These are phyloP conservation scores for Hypseocharis bilobata DNA, from an alignment of 441 rosid species.

Conservation along the genomic window DNA sequence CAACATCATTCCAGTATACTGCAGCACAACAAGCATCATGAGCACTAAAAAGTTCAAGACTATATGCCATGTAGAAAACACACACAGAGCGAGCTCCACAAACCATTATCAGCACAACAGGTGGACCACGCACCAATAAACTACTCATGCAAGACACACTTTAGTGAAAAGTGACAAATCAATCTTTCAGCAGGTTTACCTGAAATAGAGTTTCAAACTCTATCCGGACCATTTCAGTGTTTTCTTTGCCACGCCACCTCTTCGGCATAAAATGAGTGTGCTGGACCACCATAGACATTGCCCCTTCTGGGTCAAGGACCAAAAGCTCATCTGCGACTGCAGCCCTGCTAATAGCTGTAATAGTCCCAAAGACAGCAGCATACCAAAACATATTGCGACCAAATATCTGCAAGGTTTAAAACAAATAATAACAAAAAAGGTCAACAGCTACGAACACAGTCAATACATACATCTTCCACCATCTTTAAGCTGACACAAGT, in stretches of 20 bases:
- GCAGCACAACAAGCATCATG: constrained; percentile 22
- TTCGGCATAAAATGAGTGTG: constrained; percentile 95
- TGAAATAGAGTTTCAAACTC: constrained; percentile 92
- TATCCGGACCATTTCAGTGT: constrained; percentile 57
- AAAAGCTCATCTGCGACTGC: constrained; percentile 73
- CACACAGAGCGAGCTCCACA: neutral
- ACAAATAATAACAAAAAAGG: neutral
- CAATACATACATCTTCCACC: constrained; percentile 1
- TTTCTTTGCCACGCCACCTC: constrained; percentile 87
- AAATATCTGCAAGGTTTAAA: constrained; percentile 53
- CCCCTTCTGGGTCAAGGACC: constrained; percentile 82
- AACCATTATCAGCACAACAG: too few relatives aligned
- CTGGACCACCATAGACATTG: constrained; percentile 79
- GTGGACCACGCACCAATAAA: too few relatives aligned
- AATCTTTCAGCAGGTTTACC: constrained; percentile 33
- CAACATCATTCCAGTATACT: constrained; percentile 95
- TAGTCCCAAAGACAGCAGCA: constrained; percentile 94
- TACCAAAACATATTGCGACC: constrained; percentile 98
- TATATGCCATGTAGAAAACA: neutral
- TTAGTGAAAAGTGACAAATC: neutral
- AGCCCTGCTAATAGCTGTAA: constrained; percentile 91
- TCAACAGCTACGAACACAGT: neutral
- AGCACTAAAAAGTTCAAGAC: constrained; percentile 10
- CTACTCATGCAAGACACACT: constrained; percentile 3
- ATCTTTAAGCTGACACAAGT: constrained; percentile 14